These are phyloP conservation scores for Acacia confusa DNA, from an alignment of 306 rosid species.

Conservation along the genomic window DNA sequence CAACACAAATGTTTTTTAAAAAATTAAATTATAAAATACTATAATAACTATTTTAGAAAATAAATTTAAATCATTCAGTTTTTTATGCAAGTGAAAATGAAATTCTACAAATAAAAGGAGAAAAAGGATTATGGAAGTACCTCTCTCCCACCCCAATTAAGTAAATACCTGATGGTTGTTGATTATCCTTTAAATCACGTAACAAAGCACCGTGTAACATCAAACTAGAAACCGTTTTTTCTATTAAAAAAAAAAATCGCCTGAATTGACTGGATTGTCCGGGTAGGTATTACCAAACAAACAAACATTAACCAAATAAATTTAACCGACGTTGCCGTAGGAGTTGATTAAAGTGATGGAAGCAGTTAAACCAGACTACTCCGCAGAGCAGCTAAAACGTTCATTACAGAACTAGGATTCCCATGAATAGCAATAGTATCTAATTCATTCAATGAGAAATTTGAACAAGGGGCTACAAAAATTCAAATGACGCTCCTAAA, in stretches of 20 bases:
- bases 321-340: not conserved
- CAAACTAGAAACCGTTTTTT: not conserved
- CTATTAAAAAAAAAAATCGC: not conserved
- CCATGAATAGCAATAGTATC: not conserved
- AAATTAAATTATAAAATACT: no score
- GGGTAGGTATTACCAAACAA: not conserved
- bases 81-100: no score
- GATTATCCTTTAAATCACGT: not conserved
- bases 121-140: no score
- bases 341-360: not conserved
- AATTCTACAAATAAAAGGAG: no score
- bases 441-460: not conserved
- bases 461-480: not conserved
- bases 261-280: not conserved
- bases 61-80: no score
- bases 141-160: no score
- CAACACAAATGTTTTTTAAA: no score
- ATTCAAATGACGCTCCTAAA: constrained; percentile 18
- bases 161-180: not conserved
- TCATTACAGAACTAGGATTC: not conserved
- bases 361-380: not conserved
- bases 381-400: not conserved
- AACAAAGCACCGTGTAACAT: not conserved
- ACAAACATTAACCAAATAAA: not conserved
- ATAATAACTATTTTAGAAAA: no score